These are phyloP conservation scores for Aspergillus sp. DNA, from an alignment of 2,329 filamentous ascomycete genomes.

Conservation along the genomic window DNA sequence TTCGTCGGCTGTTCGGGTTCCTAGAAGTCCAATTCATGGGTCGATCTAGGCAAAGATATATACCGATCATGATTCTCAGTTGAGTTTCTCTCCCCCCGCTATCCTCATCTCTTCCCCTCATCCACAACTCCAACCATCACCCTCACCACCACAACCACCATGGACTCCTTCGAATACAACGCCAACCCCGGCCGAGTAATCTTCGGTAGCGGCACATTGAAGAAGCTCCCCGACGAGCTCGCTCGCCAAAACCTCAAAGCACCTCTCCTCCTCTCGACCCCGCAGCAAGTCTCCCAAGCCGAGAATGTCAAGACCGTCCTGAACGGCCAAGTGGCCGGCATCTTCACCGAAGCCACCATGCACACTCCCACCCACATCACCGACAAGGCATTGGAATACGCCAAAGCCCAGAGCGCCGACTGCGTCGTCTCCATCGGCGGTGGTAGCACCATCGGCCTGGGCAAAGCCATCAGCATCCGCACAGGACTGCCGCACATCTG, in stretches of 20 bases:
- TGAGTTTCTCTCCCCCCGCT: neutral
- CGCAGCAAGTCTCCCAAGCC: conserved; percentile 53
- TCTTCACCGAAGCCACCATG: conserved; percentile 62
- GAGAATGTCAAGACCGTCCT: conserved; percentile 50
- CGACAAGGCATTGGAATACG: conserved; percentile 56
- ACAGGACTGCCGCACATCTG: conserved; percentile 60
- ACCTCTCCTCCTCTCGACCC: conserved; percentile 60
- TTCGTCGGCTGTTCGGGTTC: conserved; percentile 2
- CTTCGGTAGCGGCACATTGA: conserved; percentile 58
- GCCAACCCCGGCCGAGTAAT: conserved; percentile 57
- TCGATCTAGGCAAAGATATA: neutral
- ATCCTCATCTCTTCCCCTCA: neutral
- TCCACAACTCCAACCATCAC: neutral
- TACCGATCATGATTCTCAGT: neutral
- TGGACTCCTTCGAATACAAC: conserved; percentile 61
- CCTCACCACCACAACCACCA: conserved; percentile 26
- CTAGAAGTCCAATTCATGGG: neutral
- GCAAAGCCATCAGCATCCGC: conserved; percentile 58
- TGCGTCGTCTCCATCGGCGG: conserved; percentile 63
- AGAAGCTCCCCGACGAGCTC: conserved; percentile 49
- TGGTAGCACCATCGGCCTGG: conserved; percentile 64
- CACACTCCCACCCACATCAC: conserved; percentile 63
- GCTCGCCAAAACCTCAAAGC: conserved; percentile 50
- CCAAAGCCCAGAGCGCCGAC: conserved; percentile 52
- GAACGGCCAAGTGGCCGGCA: conserved; percentile 50